Evolutionary conservation across 306 rosid genomes (phyloP).

Genomic region (Vicia villosa): DNA sequence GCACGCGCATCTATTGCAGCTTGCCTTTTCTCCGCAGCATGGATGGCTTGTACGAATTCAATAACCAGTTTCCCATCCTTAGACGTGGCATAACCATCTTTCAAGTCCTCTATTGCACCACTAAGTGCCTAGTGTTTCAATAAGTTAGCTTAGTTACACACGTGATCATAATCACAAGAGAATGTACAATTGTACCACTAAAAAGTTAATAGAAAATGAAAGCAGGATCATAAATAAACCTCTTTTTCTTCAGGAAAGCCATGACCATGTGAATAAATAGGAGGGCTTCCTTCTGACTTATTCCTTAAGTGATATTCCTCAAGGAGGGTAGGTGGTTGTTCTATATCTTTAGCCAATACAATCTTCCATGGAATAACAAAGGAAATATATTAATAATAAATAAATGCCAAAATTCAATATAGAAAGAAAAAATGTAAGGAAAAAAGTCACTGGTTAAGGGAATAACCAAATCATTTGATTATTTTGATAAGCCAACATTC

Average conservation of each 20-base stretch:
- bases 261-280: conserved; percentile 34
- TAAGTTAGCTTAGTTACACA: conserved; percentile 32
- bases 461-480: conserved; percentile 33
- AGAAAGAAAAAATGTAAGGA: conserved; percentile 11
- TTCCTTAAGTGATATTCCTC: conserved; percentile 65
- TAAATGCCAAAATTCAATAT: conserved; percentile 31
- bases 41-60: conserved; percentile 89
- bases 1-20: conserved; percentile 75
- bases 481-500: conserved; percentile 26
- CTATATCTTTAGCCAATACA: conserved; percentile 41
- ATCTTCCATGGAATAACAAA: conserved; percentile 51
- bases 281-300: conserved; percentile 43
- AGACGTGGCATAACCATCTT: conserved; percentile 59
- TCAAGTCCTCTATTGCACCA: conserved; percentile 55
- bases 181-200: conserved; percentile 12
- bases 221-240: conserved; percentile 47
- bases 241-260: conserved; percentile 53
- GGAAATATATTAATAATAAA: conserved; percentile 37
- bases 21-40: conserved; percentile 85
- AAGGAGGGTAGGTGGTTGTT: conserved; percentile 60
- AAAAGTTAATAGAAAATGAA: conserved; percentile 3
- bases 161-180: conserved; percentile 26
- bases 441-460: conserved; percentile 16
- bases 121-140: conserved; percentile 51
- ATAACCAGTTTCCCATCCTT: conserved; percentile 83